These are phyloP conservation scores for Schwanniomyces polymorphus DNA, from an alignment of 805 yeast species.

Conservation along the genomic window DNA sequence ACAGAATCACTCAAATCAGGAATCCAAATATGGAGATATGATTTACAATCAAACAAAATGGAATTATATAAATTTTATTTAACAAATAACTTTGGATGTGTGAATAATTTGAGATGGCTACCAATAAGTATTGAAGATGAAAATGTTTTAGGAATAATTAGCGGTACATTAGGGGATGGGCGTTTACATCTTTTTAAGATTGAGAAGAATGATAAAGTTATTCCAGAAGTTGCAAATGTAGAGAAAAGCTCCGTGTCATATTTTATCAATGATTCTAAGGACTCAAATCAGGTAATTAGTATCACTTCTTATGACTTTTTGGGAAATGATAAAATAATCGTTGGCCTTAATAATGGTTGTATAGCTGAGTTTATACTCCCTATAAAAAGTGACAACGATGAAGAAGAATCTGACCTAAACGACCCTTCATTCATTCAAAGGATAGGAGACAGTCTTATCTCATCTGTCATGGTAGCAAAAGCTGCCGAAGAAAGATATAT, in stretches of 20 bases:
- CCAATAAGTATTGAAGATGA: conserved; percentile 28
- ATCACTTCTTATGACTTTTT: conserved; percentile 53
- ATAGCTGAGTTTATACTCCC: conserved; percentile 58
- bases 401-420: conserved; percentile 12
- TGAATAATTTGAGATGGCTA: conserved; percentile 40
- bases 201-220: conserved; percentile 14
- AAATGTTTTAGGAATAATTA: conserved; percentile 41
- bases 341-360: conserved; percentile 60
- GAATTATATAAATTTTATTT: conserved; percentile 23
- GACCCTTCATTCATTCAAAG: conserved; percentile 33
- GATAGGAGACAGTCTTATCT: conserved; percentile 32
- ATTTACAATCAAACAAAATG: conserved; percentile 23
- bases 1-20: conserved; percentile 29
- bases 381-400: conserved; percentile 1
- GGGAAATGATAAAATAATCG: conserved; percentile 42
- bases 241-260: conserved; percentile 23
- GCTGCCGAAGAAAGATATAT: conserved; percentile 17
- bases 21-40: conserved; percentile 46
- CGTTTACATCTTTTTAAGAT: conserved; percentile 48
- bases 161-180: conserved; percentile 60
- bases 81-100: conserved; percentile 45
- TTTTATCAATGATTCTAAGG: conserved; percentile 8
- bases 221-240: conserved; percentile 14
- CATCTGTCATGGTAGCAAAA: conserved; percentile 24
- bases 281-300: conserved; percentile 8